phyloP scores from a whole-genome alignment of 2,329 filamentous ascomycete genomes.

The Trichocomaceae sp. region DNA sequence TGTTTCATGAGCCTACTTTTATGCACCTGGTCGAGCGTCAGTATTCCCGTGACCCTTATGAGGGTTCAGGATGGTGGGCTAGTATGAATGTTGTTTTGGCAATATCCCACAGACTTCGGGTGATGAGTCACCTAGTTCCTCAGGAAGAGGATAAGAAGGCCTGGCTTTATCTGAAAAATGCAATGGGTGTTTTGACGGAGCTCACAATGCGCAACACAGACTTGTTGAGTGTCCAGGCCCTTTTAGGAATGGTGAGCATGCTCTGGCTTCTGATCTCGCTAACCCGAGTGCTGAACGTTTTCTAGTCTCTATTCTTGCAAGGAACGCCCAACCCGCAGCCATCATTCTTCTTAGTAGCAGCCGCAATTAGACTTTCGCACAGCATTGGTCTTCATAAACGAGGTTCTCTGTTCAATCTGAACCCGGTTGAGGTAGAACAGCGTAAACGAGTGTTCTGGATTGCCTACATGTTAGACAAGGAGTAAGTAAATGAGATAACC shows the following conservation, averaged over 20 bases:
- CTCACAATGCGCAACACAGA: slow-evolving; percentile 95
- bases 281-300: slow-evolving; percentile 11
- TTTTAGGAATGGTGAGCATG: slow-evolving; percentile 69
- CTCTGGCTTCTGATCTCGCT: neutral
- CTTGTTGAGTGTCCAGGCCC: slow-evolving; percentile 84
- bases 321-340: slow-evolving; percentile 96
- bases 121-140: slow-evolving; percentile 90
- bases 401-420: slow-evolving; percentile 86
- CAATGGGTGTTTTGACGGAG: slow-evolving; percentile 86
- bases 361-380: slow-evolving; percentile 83
- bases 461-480: slow-evolving; percentile 66
- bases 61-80: slow-evolving; percentile 97
- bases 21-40: slow-evolving; percentile 95
- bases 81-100: slow-evolving; percentile 89
- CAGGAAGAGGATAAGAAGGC: slow-evolving; percentile 89
- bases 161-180: slow-evolving; percentile 95
- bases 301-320: slow-evolving; percentile 74
- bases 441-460: slow-evolving; percentile 74
- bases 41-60: slow-evolving; percentile 86
- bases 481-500: slow-evolving; percentile 37
- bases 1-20: slow-evolving; percentile 96
- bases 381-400: slow-evolving; percentile 94
- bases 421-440: slow-evolving; percentile 90
- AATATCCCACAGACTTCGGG: slow-evolving; percentile 84
- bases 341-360: slow-evolving; percentile 81